Percentiles rank a stretch among this genome's conserved stretches.
Evolutionary conservation across 192 early-diverging fungal genomes (phyloP).

Genomic region (Fimicolochytrium jonesii): DNA sequence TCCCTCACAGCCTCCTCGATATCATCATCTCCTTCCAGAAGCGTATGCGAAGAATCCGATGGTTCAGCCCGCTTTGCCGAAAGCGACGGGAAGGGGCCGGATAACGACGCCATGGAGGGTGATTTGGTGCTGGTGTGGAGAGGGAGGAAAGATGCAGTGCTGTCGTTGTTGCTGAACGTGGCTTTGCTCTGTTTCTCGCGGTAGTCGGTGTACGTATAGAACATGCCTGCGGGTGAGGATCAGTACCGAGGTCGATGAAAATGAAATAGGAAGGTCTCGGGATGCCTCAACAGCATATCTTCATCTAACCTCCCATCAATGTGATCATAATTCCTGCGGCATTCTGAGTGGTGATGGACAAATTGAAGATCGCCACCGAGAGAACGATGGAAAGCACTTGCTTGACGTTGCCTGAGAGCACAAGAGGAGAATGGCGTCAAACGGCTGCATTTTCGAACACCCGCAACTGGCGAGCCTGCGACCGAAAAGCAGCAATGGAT

Average conservation of each 20-base stretch:
- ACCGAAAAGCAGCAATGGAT: neutral
- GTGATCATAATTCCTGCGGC: constrained; percentile 63
- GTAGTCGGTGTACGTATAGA: constrained; percentile 40
- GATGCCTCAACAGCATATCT: neutral
- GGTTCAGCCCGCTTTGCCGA: too few species aligned
- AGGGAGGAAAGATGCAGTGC: too few species aligned
- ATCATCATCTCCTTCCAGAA: too few species aligned
- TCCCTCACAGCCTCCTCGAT: too few species aligned
- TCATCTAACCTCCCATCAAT: constrained; percentile 30
- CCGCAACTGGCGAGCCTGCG: too few species aligned
- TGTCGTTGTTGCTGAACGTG: too few species aligned
- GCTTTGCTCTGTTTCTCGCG: neutral
- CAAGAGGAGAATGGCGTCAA: neutral
- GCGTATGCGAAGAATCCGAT: too few species aligned
- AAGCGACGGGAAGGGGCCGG: too few species aligned
- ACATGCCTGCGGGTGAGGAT: constrained; percentile 41
- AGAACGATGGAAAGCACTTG: constrained; percentile 70
- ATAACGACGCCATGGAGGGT: too few species aligned
- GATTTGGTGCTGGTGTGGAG: too few species aligned
- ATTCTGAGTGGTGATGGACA: constrained; percentile 54
- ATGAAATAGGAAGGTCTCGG: neutral
- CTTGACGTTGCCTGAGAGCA: constrained; percentile 61
- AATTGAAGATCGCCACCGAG: constrained; percentile 59
- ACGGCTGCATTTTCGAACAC: too few species aligned
- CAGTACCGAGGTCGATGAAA: neutral